Conservation (phyloP, 176 grass and related monocot species). For the Tillandsia fasciculata region DNA sequence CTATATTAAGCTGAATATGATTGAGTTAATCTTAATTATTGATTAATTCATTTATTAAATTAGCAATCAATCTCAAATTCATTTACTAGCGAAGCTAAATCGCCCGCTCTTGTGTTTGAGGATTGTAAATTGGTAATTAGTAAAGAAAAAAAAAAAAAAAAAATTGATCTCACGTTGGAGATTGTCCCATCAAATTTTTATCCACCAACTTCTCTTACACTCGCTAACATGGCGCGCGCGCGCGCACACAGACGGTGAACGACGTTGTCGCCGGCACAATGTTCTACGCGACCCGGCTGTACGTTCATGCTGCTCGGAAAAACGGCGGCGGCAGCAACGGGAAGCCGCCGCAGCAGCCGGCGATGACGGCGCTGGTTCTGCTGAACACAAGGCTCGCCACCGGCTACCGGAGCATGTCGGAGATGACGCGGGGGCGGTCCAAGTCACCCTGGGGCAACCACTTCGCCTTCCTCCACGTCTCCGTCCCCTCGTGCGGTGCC, state of each 20-base stretch:
- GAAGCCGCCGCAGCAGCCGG: too few species aligned
- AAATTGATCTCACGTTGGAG: too few species aligned
- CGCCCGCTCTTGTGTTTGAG: too few species aligned
- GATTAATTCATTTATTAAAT: too few species aligned
- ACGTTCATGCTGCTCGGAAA: neutral
- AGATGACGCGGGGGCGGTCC: neutral
- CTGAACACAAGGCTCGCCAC: neutral
- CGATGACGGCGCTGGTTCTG: neutral
- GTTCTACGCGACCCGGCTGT: conserved; percentile 9
- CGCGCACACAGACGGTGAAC: conserved; percentile 1
- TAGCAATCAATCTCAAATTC: too few species aligned
- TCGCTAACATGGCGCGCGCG: too few species aligned
- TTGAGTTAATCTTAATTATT: too few species aligned
- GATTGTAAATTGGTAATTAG: too few species aligned
- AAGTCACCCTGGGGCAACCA: conserved; percentile 7
- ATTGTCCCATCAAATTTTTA: neutral
- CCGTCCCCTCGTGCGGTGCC: neutral
- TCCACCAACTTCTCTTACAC: neutral
- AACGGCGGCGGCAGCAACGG: neutral
- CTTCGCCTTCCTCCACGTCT: conserved; percentile 12
- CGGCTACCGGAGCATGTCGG: neutral
- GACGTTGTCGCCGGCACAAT: neutral
- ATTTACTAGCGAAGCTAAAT: too few species aligned
- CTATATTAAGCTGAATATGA: too few species aligned
- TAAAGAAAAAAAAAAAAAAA: too few species aligned